These are phyloP conservation scores for Phascolomyces articulosus DNA, from an alignment of 371 early-diverging fungal genomes.

Conservation along the genomic window DNA sequence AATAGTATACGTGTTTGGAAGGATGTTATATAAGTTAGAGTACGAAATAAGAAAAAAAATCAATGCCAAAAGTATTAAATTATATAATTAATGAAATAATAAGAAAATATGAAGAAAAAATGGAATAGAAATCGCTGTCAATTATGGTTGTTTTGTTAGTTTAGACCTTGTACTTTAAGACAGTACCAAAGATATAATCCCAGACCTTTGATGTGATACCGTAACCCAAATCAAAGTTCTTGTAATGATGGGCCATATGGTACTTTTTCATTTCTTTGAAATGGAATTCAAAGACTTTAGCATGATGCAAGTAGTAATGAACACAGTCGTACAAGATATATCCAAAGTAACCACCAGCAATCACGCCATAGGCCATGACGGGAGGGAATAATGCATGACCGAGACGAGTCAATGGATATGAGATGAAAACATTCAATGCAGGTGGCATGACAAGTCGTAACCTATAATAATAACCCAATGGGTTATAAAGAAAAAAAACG, in stretches of 20 bases:
- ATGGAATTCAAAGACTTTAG: slow-evolving; percentile 65
- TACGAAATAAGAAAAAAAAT: too few relatives aligned
- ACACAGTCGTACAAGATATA: slow-evolving; percentile 87
- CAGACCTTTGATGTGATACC: slow-evolving; percentile 91
- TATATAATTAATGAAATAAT: too few relatives aligned
- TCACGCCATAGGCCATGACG: slow-evolving; percentile 55
- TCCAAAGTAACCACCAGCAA: slow-evolving; percentile 75
- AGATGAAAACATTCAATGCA: slow-evolving; percentile 70
- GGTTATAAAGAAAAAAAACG: too few relatives aligned
- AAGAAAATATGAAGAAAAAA: background rate
- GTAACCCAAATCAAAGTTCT: slow-evolving; percentile 79
- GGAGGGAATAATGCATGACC: slow-evolving; percentile 60
- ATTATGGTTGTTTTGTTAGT: too few relatives aligned
- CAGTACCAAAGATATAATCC: slow-evolving; percentile 81
- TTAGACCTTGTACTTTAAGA: slow-evolving; percentile 12
- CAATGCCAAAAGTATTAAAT: too few relatives aligned
- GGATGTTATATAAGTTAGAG: too few relatives aligned
- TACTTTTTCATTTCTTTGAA: slow-evolving; percentile 88
- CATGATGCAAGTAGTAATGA: slow-evolving; percentile 94
- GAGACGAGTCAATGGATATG: slow-evolving; percentile 54
- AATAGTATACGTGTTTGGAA: too few relatives aligned
- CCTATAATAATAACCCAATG: slow-evolving; percentile 33
- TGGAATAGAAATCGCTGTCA: background rate
- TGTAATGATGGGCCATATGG: slow-evolving; percentile 93
- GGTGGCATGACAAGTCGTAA: slow-evolving; percentile 96